Percentiles rank a stretch among this genome's conserved stretches.
phyloP scores from a whole-genome alignment of 208 protist genomes.

The Acanthamoeba lenticulata region DNA sequence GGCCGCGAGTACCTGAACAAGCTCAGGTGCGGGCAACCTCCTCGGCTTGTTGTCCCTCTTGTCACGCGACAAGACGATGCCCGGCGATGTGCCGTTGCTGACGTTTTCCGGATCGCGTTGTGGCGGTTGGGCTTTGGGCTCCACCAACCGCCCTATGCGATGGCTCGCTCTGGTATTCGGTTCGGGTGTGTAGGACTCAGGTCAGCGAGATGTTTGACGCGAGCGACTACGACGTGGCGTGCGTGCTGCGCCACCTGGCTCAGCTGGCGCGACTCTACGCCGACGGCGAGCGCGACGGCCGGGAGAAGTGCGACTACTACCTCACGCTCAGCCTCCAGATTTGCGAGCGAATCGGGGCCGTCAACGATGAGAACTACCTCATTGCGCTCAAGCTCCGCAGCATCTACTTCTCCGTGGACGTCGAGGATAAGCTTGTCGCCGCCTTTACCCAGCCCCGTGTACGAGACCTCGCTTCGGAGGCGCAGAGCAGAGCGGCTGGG shows the following conservation, averaged over 20 bases:
- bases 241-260: neutral
- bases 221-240: neutral
- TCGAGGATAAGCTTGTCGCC: neutral
- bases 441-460: neutral
- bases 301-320: neutral
- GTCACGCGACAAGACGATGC: too few species aligned
- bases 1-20: too few species aligned
- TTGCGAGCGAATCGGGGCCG: neutral
- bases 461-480: too few species aligned
- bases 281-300: neutral
- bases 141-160: neutral
- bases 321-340: neutral
- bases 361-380: conserved; percentile 10
- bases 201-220: neutral
- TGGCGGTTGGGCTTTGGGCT: too few species aligned
- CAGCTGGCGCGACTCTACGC: neutral
- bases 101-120: too few species aligned
- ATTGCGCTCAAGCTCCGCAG: neutral
- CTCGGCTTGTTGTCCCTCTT: neutral
- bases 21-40: too few species aligned
- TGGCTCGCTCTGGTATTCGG: neutral
- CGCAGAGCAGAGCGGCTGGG: neutral
- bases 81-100: neutral
- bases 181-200: neutral
- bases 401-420: neutral